Conservation (phyloP, 2,329 filamentous ascomycete genomes). For the Ceratocystis diversiconidia region DNA sequence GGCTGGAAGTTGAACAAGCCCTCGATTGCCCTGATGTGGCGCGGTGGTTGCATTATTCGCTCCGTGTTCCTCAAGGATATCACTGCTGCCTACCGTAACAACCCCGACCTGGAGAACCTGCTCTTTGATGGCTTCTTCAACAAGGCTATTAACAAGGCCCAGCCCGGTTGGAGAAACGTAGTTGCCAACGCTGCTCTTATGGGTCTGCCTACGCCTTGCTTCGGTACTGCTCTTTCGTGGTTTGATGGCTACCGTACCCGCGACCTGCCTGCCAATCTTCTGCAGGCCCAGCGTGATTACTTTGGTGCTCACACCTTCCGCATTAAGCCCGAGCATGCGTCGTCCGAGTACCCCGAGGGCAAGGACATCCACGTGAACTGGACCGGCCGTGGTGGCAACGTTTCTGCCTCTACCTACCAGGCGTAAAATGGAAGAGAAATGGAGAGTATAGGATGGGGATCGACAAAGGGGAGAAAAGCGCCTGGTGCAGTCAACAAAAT, state of each 20-base stretch:
- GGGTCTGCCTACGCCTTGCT: slow-evolving; percentile 90
- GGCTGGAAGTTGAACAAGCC: slow-evolving; percentile 99
- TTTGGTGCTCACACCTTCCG: slow-evolving; percentile 89
- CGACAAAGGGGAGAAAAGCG: slow-evolving; percentile 6
- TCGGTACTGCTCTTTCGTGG: slow-evolving; percentile 94
- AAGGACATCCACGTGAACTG: slow-evolving; percentile 98
- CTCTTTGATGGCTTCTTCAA: slow-evolving; percentile 99
- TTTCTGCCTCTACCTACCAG: slow-evolving; percentile 94
- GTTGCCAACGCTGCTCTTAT: slow-evolving; percentile 83
- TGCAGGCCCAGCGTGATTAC: slow-evolving; percentile 99
- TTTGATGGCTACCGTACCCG: slow-evolving; percentile 97
- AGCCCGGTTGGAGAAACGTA: slow-evolving; percentile 82
- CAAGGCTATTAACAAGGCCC: slow-evolving; percentile 93
- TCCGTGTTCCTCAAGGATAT: slow-evolving; percentile 99
- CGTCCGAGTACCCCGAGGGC: slow-evolving; percentile 65
- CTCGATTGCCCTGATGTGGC: slow-evolving; percentile 99
- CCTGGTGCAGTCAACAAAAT: slow-evolving; percentile 8
- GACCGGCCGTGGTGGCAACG: slow-evolving; percentile 94
- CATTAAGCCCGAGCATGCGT: slow-evolving; percentile 69
- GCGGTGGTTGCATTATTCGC: slow-evolving; percentile 98
- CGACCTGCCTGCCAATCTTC: slow-evolving; percentile 91
- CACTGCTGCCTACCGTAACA: slow-evolving; percentile 85
- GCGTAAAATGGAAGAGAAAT: slow-evolving; percentile 44
- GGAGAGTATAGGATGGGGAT: too few species aligned
- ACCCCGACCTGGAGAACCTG: slow-evolving; percentile 93